phyloP scores from a whole-genome alignment of 1,284 basidiomycete species.

The Cryptococcus jaspeensis region DNA sequence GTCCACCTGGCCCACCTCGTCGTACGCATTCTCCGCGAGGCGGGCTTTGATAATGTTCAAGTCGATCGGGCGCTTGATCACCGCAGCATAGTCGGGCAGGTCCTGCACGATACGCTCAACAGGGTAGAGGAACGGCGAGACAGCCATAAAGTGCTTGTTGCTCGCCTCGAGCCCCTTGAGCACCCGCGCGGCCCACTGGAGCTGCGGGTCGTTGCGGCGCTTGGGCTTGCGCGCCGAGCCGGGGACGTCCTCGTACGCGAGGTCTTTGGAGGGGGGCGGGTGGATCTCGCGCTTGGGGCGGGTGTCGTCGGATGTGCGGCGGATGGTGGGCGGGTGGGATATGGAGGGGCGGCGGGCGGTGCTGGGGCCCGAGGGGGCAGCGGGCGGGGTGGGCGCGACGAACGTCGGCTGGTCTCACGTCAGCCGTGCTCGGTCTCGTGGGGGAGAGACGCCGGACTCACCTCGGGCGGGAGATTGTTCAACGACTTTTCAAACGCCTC shows the following conservation, averaged over 20 bases:
- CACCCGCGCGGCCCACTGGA: constrained; percentile 71
- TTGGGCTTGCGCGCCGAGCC: constrained; percentile 52
- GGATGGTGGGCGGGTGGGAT: constrained; percentile 46
- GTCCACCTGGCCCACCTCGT: constrained; percentile 72
- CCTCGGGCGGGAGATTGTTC: constrained; percentile 70
- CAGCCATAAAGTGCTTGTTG: constrained; percentile 72
- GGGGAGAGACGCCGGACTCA: constrained; percentile 51
- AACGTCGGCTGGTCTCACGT: constrained; percentile 10
- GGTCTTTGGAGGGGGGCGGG: constrained; percentile 87
- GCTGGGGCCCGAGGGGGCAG: constrained; percentile 21
- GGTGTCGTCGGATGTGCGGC: constrained; percentile 54
- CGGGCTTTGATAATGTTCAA: constrained; percentile 82
- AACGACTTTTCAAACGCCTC: constrained; percentile 85
- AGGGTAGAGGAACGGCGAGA: constrained; percentile 87
- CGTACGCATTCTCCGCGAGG: constrained; percentile 72
- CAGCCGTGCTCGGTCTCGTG: not conserved
- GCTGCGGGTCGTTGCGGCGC: constrained; percentile 73
- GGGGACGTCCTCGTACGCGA: constrained; percentile 72
- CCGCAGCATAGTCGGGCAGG: constrained; percentile 79
- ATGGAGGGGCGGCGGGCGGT: constrained; percentile 38
- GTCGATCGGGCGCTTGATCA: constrained; percentile 95
- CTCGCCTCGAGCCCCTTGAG: constrained; percentile 70
- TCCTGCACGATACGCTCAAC: constrained; percentile 69
- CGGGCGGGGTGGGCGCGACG: constrained; percentile 17
- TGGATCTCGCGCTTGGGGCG: constrained; percentile 97